phyloP scores from a whole-genome alignment of 306 rosid species.

The Erythrophleum fordii region DNA sequence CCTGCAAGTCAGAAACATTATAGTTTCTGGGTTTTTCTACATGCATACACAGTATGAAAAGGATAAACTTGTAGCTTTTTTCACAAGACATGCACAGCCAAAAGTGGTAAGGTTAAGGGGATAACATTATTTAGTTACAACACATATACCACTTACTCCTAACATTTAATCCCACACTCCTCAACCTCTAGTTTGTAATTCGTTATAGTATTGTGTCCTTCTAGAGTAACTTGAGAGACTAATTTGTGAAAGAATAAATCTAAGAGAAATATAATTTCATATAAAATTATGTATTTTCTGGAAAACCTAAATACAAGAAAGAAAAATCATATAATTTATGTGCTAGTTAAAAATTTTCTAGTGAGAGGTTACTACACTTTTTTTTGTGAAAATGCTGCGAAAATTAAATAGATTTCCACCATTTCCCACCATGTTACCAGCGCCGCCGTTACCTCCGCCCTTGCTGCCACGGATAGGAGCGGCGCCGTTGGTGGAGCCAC shows the following conservation, averaged over 20 bases:
- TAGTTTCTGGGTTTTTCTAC: too few relatives aligned
- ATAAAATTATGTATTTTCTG: background rate
- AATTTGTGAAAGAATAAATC: too few relatives aligned
- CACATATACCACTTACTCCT: too few relatives aligned
- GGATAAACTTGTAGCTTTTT: constrained; percentile 21
- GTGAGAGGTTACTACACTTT: constrained; percentile 54
- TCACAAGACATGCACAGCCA: background rate
- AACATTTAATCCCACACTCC: too few relatives aligned
- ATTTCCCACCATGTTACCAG: constrained; percentile 15
- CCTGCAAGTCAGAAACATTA: background rate
- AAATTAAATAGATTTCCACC: constrained; percentile 63
- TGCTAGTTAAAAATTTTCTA: constrained; percentile 25
- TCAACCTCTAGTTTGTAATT: too few relatives aligned
- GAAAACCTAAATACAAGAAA: background rate
- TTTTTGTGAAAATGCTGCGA: constrained; percentile 72
- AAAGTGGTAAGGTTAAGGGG: background rate
- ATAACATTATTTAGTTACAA: too few relatives aligned
- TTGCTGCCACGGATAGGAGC: background rate
- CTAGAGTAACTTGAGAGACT: too few relatives aligned
- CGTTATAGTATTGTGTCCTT: too few relatives aligned
- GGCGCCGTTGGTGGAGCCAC: background rate
- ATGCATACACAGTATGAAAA: background rate
- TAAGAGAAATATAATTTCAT: too few relatives aligned
- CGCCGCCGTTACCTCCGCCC: constrained; percentile 33
- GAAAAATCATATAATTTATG: background rate